phyloP scores from a whole-genome alignment of 169 alveolate species.

The Plasmodium gonderi region DNA sequence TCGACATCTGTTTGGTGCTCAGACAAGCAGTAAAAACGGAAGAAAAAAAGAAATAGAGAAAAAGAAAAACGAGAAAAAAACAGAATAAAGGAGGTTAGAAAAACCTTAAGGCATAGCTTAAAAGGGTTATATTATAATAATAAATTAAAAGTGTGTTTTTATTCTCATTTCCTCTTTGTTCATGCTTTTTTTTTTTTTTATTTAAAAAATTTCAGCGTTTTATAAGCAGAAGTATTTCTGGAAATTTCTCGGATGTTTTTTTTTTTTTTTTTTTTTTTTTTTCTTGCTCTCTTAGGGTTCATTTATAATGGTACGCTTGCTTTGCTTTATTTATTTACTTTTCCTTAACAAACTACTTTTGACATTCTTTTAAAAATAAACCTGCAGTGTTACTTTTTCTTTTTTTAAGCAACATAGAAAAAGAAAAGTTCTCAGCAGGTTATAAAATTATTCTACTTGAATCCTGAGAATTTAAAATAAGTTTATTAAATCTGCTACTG shows the following conservation, averaged over 20 bases:
- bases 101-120: background rate
- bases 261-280: background rate
- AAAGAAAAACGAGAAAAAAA: no score
- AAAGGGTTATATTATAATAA: background rate
- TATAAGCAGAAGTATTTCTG: no score
- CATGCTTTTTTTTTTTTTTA: background rate
- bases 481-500: background rate
- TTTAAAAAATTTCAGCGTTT: background rate
- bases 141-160: background rate
- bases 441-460: background rate
- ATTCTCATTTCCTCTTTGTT: background rate
- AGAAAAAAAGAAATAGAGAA: conserved; percentile 7
- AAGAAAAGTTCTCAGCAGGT: background rate
- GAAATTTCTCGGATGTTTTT: background rate
- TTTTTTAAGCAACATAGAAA: background rate
- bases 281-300: no score
- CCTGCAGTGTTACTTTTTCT: background rate
- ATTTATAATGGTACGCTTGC: no score
- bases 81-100: background rate
- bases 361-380: background rate
- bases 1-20: conserved; percentile 13
- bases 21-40: background rate
- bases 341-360: background rate
- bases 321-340: background rate
- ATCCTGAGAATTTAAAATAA: background rate